Base-by-base conservation (phyloP, 345 rosid species). In the Nasturtium officinale region DNA sequence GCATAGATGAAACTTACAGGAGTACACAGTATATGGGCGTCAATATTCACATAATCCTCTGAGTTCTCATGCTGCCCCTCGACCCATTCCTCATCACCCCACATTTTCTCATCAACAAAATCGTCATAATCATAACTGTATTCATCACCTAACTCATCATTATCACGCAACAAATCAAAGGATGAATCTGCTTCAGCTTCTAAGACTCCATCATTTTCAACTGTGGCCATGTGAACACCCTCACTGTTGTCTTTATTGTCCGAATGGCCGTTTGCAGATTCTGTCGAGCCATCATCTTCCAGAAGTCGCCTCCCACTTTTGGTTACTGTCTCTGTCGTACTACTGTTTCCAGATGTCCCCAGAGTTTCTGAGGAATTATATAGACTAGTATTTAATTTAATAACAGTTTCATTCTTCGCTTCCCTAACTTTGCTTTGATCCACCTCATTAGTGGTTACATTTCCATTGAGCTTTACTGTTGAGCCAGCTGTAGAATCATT, bases 71-170 rank as follows among this genome's bases (percentile, higher is more conserved):
- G 99, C 57, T 85, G 73, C 23, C 69, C 87, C 83, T 96, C 99
- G 35, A 79, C 83, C 97, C 97, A 96, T 69, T 90, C 97, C 81
- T 92, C 99, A 70, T 89, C 98, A 63, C 97, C 95, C 99, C 98
- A 96, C 97, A 85, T 79, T 65, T 82, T 56, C 65, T 90, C 98
- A 74, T 90, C 87, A 65, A 87, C 91, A 82, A 87, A 85, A 78
- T 96, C 99, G 77, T 96, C 97, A 80, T 96, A 92, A 78, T 96
- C 98, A 76, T 92, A 92, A 66, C 61, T 79, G 68, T 96, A 87
- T 77, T 92, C 99, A 77, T 92, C 98, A 61, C 82, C 88, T 74
- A 92, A 86, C 82, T 96, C 99, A 42, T 96, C 96, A 77, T 52
- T 83, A 57, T 90, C 98, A 70, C 95, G 97, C 75, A 92, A 85